Percentiles rank a stretch among this genome's conserved stretches.
These are phyloP conservation scores for Pseudonitzschia multiseries DNA, from an alignment of 108 stramenopile species.

Conservation along the genomic window DNA sequence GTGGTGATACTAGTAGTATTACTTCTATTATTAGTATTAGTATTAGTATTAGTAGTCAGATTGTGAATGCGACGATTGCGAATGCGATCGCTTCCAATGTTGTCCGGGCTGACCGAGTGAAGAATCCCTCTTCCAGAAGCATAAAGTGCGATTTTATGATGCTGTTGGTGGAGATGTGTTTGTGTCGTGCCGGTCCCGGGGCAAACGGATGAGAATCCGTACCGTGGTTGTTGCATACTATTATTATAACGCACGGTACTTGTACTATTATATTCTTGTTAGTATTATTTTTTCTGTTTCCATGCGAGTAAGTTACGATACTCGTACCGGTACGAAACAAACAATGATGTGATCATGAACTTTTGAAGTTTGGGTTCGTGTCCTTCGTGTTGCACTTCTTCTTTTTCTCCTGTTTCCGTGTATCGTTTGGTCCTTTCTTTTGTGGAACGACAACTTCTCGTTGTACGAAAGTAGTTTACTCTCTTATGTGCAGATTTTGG, in stretches of 20 bases:
- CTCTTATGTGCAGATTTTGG: background rate
- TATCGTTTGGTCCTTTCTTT: background rate
- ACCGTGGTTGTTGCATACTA: background rate
- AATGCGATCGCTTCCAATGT: too few species aligned
- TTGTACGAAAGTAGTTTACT: background rate
- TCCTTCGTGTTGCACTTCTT: background rate
- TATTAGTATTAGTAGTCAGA: too few species aligned
- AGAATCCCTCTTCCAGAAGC: background rate
- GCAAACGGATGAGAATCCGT: background rate
- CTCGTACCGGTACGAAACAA: too few species aligned
- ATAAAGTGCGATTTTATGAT: background rate
- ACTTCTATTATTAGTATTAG: too few species aligned
- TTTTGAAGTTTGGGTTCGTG: background rate
- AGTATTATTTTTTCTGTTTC: too few species aligned
- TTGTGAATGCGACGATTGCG: too few species aligned
- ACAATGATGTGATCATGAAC: background rate
- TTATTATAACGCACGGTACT: too few species aligned
- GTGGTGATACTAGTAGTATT: too few species aligned
- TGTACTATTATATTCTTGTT: too few species aligned
- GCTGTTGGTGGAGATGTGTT: too few species aligned
- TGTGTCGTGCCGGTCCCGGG: too few species aligned
- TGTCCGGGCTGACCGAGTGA: background rate
- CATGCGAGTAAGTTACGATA: too few species aligned
- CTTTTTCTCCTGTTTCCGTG: background rate
- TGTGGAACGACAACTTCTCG: background rate